These are phyloP conservation scores for Beauveria medogensis DNA, from an alignment of 2,329 filamentous ascomycete species.

Conservation along the genomic window DNA sequence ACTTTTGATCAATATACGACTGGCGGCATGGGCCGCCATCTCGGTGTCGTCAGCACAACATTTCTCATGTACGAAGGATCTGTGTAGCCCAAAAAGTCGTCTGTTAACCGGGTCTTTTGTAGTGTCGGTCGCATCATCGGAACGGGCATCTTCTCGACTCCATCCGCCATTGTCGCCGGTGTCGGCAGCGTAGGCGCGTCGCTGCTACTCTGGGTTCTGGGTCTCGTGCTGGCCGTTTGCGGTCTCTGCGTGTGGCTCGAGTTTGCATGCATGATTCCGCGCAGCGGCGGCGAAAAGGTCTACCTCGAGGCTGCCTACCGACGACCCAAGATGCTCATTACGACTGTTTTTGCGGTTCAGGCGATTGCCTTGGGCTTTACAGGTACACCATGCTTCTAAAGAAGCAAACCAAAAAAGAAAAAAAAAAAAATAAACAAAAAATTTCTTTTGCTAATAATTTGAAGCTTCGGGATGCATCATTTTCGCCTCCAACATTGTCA, in stretches of 20 bases:
- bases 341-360: slow-evolving; percentile 14
- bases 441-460: no score
- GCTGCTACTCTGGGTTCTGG: slow-evolving; percentile 16
- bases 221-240: slow-evolving; percentile 12
- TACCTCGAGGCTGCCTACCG: slow-evolving; percentile 15
- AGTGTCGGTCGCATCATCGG: slow-evolving; percentile 18
- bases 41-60: slow-evolving; percentile 17
- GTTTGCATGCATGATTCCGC: slow-evolving; percentile 16
- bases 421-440: no score
- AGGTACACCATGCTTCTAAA: not conserved
- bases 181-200: slow-evolving; percentile 17
- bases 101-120: not conserved
- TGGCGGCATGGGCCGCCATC: slow-evolving; percentile 16
- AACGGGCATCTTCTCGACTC: slow-evolving; percentile 17
- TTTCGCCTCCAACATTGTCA: slow-evolving; percentile 14
- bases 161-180: slow-evolving; percentile 15
- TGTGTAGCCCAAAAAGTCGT: no score
- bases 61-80: slow-evolving; percentile 14
- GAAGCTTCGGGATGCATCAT: slow-evolving; percentile 15
- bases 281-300: slow-evolving; percentile 16
- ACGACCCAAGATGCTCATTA: slow-evolving; percentile 15
- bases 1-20: slow-evolving; percentile 17
- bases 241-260: slow-evolving; percentile 14
- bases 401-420: no score
- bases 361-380: slow-evolving; percentile 15